A percentile compares a stretch with the other conserved stretches of the same genome.
phyloP scores from a whole-genome alignment of 768 basidiomycete genomes.

The Filobasidium wieringae region DNA sequence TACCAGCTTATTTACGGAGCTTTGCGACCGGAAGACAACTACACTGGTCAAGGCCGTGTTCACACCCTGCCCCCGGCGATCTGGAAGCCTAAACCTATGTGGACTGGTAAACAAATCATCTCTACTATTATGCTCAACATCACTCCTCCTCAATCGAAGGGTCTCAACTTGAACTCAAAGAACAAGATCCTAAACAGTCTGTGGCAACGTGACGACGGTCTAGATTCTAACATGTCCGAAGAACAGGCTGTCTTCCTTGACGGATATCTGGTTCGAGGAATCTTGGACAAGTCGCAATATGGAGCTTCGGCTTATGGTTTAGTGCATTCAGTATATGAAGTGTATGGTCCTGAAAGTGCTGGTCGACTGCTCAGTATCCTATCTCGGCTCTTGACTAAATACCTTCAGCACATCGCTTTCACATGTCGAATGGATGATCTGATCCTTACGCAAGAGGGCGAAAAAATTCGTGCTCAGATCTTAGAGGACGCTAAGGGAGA shows the following conservation, averaged over 20 bases:
- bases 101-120: slow-evolving; percentile 99
- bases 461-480: slow-evolving; percentile 56
- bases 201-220: slow-evolving; percentile 46
- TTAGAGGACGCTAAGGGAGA: slow-evolving; percentile 56
- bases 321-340: slow-evolving; percentile 90
- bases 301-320: slow-evolving; percentile 92
- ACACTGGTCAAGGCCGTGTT: slow-evolving; percentile 52
- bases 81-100: slow-evolving; percentile 77
- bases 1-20: slow-evolving; percentile 92
- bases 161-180: slow-evolving; percentile 71
- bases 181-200: slow-evolving; percentile 79
- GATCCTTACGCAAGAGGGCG: slow-evolving; percentile 70
- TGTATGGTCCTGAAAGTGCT: slow-evolving; percentile 80
- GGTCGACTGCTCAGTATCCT: slow-evolving; percentile 86
- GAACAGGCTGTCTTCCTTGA: slow-evolving; percentile 87
- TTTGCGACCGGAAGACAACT: slow-evolving; percentile 69
- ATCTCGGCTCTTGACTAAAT: slow-evolving; percentile 90
- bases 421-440: slow-evolving; percentile 99
- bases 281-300: slow-evolving; percentile 93
- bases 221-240: slow-evolving; percentile 51
- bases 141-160: slow-evolving; percentile 63
- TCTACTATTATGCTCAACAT: slow-evolving; percentile 89
- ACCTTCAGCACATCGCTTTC: slow-evolving; percentile 90
- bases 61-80: slow-evolving; percentile 79
- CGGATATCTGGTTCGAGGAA: slow-evolving; percentile 83